Evolutionary conservation across 2,329 filamentous ascomycete species (phyloP).

Genomic region (Endoconidiophora laricicola): DNA sequence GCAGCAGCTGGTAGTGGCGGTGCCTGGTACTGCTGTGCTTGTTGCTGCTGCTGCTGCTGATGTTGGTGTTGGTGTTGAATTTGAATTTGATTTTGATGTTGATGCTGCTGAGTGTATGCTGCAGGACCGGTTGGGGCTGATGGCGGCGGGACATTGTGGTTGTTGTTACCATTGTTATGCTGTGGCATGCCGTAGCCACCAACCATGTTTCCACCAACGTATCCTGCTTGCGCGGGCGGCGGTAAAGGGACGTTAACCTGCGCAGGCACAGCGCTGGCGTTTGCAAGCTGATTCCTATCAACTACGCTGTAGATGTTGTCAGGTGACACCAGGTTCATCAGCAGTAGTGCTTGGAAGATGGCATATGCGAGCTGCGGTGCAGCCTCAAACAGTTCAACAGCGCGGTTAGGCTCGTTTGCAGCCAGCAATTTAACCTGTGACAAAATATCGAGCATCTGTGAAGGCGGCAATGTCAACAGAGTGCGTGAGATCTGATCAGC

Average conservation of each 20-base stretch:
- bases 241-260: constrained; percentile 22
- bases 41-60: constrained; percentile 22
- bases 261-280: constrained; percentile 21
- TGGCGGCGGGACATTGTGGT: constrained; percentile 18
- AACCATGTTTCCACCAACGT: not conserved
- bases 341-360: constrained; percentile 81
- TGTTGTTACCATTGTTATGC: too few species aligned
- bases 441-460: constrained; percentile 83
- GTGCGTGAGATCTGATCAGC: constrained; percentile 87
- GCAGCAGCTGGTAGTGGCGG: constrained; percentile 20
- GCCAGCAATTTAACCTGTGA: constrained; percentile 86
- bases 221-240: constrained; percentile 15
- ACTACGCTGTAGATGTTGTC: constrained; percentile 68
- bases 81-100: not conserved
- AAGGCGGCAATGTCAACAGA: constrained; percentile 67
- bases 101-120: constrained; percentile 18
- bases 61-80: constrained; percentile 8
- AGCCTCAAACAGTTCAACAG: constrained; percentile 70
- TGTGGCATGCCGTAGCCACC: not conserved
- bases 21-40: constrained; percentile 18
- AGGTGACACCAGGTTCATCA: constrained; percentile 84
- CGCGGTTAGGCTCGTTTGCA: constrained; percentile 63
- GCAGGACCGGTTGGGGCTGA: constrained; percentile 18
- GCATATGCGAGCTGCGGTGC: constrained; percentile 89
- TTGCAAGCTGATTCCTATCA: constrained; percentile 32